These are phyloP conservation scores for Groenewaldozyma tartarivorans DNA, from an alignment of 805 yeast species.

Conservation along the genomic window DNA sequence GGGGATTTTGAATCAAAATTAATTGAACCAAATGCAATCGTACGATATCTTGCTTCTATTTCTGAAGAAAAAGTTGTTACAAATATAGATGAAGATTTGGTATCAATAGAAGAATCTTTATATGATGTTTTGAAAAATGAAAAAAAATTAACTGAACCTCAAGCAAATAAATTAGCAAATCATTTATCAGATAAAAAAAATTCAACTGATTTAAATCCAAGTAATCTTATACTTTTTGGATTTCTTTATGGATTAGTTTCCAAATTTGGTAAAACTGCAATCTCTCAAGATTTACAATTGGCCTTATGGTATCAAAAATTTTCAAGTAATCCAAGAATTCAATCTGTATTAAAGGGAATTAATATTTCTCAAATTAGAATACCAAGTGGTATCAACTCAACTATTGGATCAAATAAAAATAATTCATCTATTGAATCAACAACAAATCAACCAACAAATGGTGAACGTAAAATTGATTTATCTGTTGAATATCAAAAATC, in stretches of 20 bases:
- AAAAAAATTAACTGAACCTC: slow-evolving; percentile 16
- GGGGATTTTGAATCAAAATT: slow-evolving; percentile 20
- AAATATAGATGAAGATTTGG: background rate
- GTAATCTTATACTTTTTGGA: slow-evolving; percentile 37
- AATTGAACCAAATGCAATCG: slow-evolving; percentile 45
- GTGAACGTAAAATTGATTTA: slow-evolving; percentile 19
- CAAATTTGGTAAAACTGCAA: slow-evolving; percentile 24
- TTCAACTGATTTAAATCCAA: slow-evolving; percentile 25
- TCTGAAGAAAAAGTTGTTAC: slow-evolving; percentile 6
- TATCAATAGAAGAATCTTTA: slow-evolving; percentile 32
- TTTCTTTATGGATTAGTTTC: slow-evolving; percentile 32
- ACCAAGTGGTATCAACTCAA: slow-evolving; percentile 9
- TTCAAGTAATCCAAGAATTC: slow-evolving; percentile 20
- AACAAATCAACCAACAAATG: slow-evolving; percentile 32
- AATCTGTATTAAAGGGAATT: slow-evolving; percentile 17
- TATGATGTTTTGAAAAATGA: slow-evolving; percentile 27
- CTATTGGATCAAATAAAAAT: slow-evolving; percentile 8
- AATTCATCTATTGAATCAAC: slow-evolving; percentile 29
- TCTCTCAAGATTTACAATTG: slow-evolving; percentile 23
- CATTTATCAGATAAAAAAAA: slow-evolving; percentile 17
- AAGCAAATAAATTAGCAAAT: slow-evolving; percentile 15
- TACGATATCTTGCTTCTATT: slow-evolving; percentile 30
- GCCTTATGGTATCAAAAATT: slow-evolving; percentile 27
- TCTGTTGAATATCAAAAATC: slow-evolving; percentile 9
- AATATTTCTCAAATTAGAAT: slow-evolving; percentile 14